phyloP scores from a whole-genome alignment of 192 early-diverging fungal genomes.

The Entophlyctis luteolus region DNA sequence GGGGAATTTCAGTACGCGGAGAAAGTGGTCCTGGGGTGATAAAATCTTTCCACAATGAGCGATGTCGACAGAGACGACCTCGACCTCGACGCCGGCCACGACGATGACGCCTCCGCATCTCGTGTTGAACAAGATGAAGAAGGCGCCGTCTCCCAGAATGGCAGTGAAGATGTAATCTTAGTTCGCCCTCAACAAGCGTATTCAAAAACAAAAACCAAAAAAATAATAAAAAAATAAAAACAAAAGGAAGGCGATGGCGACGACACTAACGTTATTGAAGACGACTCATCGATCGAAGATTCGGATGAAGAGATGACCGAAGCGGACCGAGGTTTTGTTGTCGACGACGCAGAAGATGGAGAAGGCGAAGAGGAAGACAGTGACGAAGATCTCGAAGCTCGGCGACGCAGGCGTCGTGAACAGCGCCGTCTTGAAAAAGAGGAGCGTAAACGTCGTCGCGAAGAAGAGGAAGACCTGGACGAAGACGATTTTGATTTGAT shows the following conservation, averaged over 20 bases:
- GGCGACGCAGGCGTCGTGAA: neutral
- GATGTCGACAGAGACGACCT: neutral
- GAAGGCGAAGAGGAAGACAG: conserved; percentile 53
- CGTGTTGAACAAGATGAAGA: too few relatives aligned
- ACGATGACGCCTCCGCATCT: neutral
- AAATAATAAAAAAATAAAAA: too few relatives aligned
- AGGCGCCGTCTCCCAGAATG: too few relatives aligned
- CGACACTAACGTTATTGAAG: too few relatives aligned
- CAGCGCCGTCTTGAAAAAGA: conserved; percentile 47
- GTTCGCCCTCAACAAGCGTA: too few relatives aligned
- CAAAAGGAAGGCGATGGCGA: neutral
- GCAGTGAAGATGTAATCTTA: too few relatives aligned
- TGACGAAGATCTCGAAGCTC: conserved; percentile 39
- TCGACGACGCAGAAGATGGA: conserved; percentile 46
- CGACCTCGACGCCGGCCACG: neutral
- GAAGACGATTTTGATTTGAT: conserved; percentile 93
- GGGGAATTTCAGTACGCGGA: conserved; percentile 84
- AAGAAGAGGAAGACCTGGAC: conserved; percentile 70
- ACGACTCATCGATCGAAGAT: conserved; percentile 32
- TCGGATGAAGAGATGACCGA: conserved; percentile 46
- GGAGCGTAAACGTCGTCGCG: conserved; percentile 44
- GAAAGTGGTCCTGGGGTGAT: neutral
- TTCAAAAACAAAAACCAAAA: too few relatives aligned
- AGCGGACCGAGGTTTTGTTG: conserved; percentile 52
- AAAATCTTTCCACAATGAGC: neutral